Evolutionary conservation across 1,284 basidiomycete species (phyloP), one percentile per base, ranked within the genome.

Genomic region (Tylopilus sp.): DNA sequence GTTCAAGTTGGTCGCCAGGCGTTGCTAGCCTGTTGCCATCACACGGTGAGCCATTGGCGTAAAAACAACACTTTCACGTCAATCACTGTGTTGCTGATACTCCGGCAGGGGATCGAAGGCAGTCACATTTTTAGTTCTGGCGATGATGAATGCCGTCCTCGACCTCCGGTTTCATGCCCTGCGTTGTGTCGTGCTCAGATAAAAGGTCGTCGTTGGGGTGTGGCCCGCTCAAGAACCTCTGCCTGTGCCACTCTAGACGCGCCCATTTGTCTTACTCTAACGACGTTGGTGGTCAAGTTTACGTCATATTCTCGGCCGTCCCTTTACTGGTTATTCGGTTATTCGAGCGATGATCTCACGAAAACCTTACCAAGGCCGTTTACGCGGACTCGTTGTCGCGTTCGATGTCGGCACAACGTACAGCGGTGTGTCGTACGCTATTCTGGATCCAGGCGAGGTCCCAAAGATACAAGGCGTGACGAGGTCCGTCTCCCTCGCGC

Each of bases 381-480:
- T 52, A 36, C 68, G 75, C 30, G 72, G 69, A 19, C 66, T 81
- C 6, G 68, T 78, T 15, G 55, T 79, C 6, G 77, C 74, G 0
- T 71, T 80, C 37, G 78, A 80, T 53, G 59, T 80, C 1, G 78
- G 78, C 0, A 79, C 77, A 0, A 80, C 78, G 0, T 79, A 67
- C 55, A 78, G 77, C 41, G 77, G 77, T 0, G 65, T 75, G 1
- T 74, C 76, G 0, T 80, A 78, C 49, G 52, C 65, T 18, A 58
- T 76, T 19, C 59, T 75, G 5, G 72, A 75, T 35, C 77, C 78
- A 12, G 76, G 77, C 13, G 66, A 73, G 25, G 58, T 73, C 0
- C 77, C 79, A 5, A 69, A 70, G 49, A 75, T 77, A 33, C 69
- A 65, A 21, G 68, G 69, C 2, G 73, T 81, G 6, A 73, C 69